Percentiles rank a stretch among this genome's conserved stretches.
Conservation (phyloP, 495 filamentous ascomycete genomes). For the Opeltia flavorubescens region DNA sequence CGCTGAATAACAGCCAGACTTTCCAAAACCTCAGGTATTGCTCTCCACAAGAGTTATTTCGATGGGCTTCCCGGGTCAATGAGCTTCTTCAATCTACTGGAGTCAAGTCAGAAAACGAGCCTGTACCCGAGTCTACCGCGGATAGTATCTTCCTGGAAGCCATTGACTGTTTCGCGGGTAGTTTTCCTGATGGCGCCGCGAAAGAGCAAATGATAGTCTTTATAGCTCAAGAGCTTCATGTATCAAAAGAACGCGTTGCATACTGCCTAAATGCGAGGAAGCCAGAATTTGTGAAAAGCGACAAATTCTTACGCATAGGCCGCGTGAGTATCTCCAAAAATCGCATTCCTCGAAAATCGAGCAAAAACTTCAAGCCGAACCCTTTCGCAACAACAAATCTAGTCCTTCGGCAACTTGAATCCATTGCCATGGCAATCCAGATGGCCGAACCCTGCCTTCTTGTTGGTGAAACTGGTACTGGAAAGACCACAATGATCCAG, state of each 20-base stretch:
- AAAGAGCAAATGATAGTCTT: conserved; percentile 44
- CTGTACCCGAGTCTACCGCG: conserved; percentile 53
- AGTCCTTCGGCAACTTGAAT: conserved; percentile 60
- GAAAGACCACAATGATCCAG: conserved; percentile 92
- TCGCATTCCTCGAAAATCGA: conserved; percentile 14
- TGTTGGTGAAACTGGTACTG: conserved; percentile 95
- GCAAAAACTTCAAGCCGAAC: conserved; percentile 11
- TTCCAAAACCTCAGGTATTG: conserved; percentile 17
- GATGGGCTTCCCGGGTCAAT: conserved; percentile 70
- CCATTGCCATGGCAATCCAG: conserved; percentile 67
- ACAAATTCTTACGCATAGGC: conserved; percentile 49
- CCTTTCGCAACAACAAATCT: conserved; percentile 65
- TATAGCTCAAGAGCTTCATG: conserved; percentile 72
- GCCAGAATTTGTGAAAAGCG: conserved; percentile 45
- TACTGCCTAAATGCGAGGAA: conserved; percentile 55
- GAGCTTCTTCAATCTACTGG: conserved; percentile 40
- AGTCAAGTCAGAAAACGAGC: conserved; percentile 56
- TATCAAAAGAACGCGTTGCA: conserved; percentile 62
- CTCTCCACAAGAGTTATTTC: conserved; percentile 69
- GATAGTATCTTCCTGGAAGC: conserved; percentile 86
- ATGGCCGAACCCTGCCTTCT: conserved; percentile 79
- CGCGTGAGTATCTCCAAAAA: conserved; percentile 41
- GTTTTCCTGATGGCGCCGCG: conserved; percentile 51
- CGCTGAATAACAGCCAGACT: not conserved
- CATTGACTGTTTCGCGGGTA: conserved; percentile 74